phyloP scores from a whole-genome alignment of 176 grass and related monocot species.

The Aegilops bicornis region DNA sequence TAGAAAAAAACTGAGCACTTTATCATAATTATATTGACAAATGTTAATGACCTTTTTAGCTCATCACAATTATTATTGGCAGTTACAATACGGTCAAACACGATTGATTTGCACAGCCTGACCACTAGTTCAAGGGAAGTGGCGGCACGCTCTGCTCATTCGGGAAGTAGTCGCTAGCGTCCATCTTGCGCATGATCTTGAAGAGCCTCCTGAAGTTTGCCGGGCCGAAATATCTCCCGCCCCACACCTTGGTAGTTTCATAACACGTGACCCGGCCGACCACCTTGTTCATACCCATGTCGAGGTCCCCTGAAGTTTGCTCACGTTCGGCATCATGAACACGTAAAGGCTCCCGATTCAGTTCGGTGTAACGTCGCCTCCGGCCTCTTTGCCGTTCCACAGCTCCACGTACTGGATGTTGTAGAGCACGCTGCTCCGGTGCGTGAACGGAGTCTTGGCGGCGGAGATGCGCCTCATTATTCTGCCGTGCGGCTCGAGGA shows the following conservation, averaged over 20 bases:
- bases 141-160: not conserved
- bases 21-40: too few relatives aligned
- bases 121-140: not conserved
- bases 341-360: not conserved
- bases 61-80: too few relatives aligned
- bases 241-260: not conserved
- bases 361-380: not conserved
- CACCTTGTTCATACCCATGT: not conserved
- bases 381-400: not conserved
- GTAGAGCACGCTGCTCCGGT: not conserved
- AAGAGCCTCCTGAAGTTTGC: not conserved
- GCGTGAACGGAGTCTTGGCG: not conserved
- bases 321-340: not conserved
- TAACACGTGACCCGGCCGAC: not conserved
- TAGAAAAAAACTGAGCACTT: too few relatives aligned
- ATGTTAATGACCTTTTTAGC: too few relatives aligned
- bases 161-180: not conserved
- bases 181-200: not conserved
- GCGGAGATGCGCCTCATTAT: not conserved
- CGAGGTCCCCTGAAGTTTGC: not conserved
- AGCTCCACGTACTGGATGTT: conserved; percentile 4
- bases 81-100: too few relatives aligned
- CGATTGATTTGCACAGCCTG: too few relatives aligned
- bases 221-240: not conserved
- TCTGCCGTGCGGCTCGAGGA: not conserved